Base-by-base conservation (phyloP, 257 asterid species). In the Solanum infundibuliforme region DNA sequence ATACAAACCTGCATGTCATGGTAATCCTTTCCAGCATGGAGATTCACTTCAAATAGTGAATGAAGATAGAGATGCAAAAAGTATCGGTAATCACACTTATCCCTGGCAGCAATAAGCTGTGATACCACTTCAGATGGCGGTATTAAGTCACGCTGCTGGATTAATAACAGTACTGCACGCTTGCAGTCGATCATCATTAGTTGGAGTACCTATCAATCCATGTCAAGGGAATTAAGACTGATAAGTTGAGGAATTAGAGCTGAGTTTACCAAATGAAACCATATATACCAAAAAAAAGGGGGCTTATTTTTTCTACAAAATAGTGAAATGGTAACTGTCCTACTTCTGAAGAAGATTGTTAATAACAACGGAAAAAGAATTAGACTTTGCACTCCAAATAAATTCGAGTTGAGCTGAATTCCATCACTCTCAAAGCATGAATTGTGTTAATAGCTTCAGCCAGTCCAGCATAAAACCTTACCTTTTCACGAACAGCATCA, bases 1-100 rank as follows among this genome's bases (percentile, higher is more conserved):
- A 38, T 36, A 88, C 92, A 86, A 89, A 97, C 99, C 99, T 97
- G 99, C 95, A 97, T 95, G 90, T 97, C 99, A 90, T 97, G 99
- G 90, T 87, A 95, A 89, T 94, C 99, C 92, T 94, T 94, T 89
- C 99, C 99, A 85, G 98, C 98, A 90, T 93, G 94, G 60, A 95
- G 97, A 91, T 91, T 91, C 81, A 94, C 90, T 93, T 89, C 96
- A 86, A 94, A 95, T 88, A 97, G 87, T 68, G 96, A 87, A 91
- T 95, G 98, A 84, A 97, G 93, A 90, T 97, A 97, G 73, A 91
- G 91, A 90, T 93, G 94, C 90, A 95, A 91, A 91, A 93, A 93
- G 88, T 89, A 90, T 84, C 95, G 91, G 81, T 90, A 90, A 86
- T 97, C 98, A 66, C 98, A 93, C 88, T 92, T 91, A 72, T 91